phyloP scores from a whole-genome alignment of 306 rosid species.

The Hippophae tibetana region DNA sequence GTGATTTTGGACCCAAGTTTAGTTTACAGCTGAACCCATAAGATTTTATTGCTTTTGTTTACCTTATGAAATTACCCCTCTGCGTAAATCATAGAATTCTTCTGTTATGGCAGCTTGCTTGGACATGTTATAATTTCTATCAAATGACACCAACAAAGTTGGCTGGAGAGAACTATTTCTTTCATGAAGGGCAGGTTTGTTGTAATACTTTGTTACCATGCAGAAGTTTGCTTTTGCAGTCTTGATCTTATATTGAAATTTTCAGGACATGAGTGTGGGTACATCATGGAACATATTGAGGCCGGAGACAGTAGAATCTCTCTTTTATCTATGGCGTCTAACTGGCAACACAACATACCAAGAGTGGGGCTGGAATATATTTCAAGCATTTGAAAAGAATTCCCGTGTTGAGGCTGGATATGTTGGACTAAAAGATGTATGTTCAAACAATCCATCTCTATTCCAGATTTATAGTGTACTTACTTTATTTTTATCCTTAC shows the following conservation, averaged over 20 bases:
- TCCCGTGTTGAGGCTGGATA: constrained; percentile 85
- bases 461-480: not conserved
- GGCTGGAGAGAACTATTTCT: constrained; percentile 96
- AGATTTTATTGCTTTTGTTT: not conserved
- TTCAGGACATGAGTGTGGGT: constrained; percentile 85
- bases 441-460: not conserved
- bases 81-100: constrained; percentile 15
- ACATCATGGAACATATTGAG: constrained; percentile 97
- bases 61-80: not conserved
- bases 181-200: constrained; percentile 69
- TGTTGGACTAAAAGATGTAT: constrained; percentile 94
- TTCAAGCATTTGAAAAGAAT: constrained; percentile 96
- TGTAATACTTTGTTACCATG: constrained; percentile 13
- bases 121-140: constrained; percentile 99
- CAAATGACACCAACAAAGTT: constrained; percentile 92
- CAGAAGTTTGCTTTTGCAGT: constrained; percentile 4
- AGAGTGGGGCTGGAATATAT: constrained; percentile 99
- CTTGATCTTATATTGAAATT: constrained; percentile 19
- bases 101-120: constrained; percentile 65
- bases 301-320: constrained; percentile 96
- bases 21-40: too few relatives aligned
- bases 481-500: too few relatives aligned
- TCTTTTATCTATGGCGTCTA: constrained; percentile 90
- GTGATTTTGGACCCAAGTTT: not conserved
- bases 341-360: constrained; percentile 94